Evolutionary conservation across 805 yeast genomes (phyloP).

Genomic region (Candida ovalis): DNA sequence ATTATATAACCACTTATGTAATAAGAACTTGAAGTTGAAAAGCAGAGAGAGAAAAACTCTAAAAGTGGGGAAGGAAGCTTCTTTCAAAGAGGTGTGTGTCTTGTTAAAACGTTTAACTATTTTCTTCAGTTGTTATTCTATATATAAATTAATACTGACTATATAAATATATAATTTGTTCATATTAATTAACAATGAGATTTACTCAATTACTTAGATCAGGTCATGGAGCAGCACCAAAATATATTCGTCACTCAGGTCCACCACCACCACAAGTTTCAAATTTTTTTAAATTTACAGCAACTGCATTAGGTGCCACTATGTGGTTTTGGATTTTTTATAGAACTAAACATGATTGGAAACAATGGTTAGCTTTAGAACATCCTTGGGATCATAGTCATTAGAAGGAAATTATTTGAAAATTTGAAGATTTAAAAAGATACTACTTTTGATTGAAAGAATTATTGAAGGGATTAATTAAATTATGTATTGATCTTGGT

Average conservation of each 20-base stretch:
- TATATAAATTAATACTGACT: no score
- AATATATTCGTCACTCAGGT: slow-evolving; percentile 47
- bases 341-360: slow-evolving; percentile 71
- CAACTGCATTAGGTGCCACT: slow-evolving; percentile 73
- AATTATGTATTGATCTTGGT: not conserved
- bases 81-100: no score
- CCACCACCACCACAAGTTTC: slow-evolving; percentile 66
- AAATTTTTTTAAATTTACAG: slow-evolving; percentile 51
- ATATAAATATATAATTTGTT: no score
- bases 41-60: no score
- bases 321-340: slow-evolving; percentile 89
- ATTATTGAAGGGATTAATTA: no score
- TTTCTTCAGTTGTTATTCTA: no score
- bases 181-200: not conserved
- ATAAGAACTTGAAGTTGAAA: no score
- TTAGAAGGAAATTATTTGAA: slow-evolving; percentile 5
- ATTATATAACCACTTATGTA: no score
- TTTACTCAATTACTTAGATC: slow-evolving; percentile 3
- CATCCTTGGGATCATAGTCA: slow-evolving; percentile 41
- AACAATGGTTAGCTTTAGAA: slow-evolving; percentile 50
- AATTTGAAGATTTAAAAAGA: no score
- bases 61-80: no score
- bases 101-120: no score
- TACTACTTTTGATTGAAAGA: not conserved
- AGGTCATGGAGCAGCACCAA: slow-evolving; percentile 11